Evolutionary conservation across 805 yeast genomes (phyloP).

Genomic region (Metschnikowia sp.): DNA sequence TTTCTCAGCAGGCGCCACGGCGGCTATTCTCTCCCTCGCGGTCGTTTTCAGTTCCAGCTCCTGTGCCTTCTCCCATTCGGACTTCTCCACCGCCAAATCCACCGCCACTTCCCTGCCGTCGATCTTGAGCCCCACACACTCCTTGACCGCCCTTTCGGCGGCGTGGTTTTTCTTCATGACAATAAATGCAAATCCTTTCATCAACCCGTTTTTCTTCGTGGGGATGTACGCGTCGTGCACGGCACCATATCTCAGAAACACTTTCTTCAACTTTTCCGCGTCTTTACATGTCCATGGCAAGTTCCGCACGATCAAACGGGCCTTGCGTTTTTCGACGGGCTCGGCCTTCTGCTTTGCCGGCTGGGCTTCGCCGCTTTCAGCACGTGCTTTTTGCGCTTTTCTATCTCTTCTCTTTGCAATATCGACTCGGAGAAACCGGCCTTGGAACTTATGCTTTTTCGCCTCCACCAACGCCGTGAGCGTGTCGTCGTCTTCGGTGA

Average conservation of each 20-base stretch:
- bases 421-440: constrained; percentile 69
- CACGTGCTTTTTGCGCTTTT: constrained; percentile 24
- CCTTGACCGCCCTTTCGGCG: constrained; percentile 81
- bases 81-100: constrained; percentile 87
- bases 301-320: constrained; percentile 84
- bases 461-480: constrained; percentile 65
- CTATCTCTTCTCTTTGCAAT: constrained; percentile 92
- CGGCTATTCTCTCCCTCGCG: constrained; percentile 25
- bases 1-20: constrained; percentile 28
- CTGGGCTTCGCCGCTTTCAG: constrained; percentile 4
- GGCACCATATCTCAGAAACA: constrained; percentile 76
- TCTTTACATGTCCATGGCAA: constrained; percentile 94
- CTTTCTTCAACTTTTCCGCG: constrained; percentile 63
- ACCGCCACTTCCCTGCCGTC: constrained; percentile 92
- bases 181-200: constrained; percentile 94
- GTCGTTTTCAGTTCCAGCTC: constrained; percentile 12
- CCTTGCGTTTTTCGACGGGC: constrained; percentile 70
- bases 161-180: constrained; percentile 76
- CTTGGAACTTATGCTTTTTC: constrained; percentile 62
- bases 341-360: constrained; percentile 13
- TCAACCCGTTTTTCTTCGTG: constrained; percentile 77
- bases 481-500: constrained; percentile 82
- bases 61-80: constrained; percentile 67
- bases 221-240: constrained; percentile 90
- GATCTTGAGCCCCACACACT: constrained; percentile 68